Evolutionary conservation across 2,329 filamentous ascomycete genomes (phyloP), one percentile per base, ranked within the genome.

Genomic region (Tolypocladium nubicola): DNA sequence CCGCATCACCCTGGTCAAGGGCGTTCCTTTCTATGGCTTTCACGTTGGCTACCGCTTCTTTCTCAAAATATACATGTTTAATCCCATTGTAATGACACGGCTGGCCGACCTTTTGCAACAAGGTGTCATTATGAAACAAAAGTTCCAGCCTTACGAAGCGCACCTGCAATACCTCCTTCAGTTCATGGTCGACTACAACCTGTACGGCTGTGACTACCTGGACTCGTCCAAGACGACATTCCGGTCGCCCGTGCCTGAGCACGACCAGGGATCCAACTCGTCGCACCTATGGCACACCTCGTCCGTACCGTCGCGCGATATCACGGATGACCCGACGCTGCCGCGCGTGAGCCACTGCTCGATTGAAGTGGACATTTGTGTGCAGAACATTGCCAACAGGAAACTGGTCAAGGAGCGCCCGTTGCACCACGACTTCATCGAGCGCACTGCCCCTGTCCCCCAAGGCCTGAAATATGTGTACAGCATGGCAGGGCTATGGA

Each of bases 151-250:
- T 0, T 96, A 94, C 67, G 94, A 99, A 73, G 91, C 89, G 21
- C 95, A 99, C 69, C 72, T 97, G 60, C 90, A 96, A 67, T 97
- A 92, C 69, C 75, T 97, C 10, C 79, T 94, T 11, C 95, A 99
- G 72, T 99, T 95, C 83, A 97, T 99, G 94, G 88, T 87, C 62
- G 95, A 99, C 70, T 99, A 95, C 76, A 99, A 97, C 68, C 77
- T 99, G 63, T 97, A 96, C 70, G 95, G 95, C 8, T 99, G 94
- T 68, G 87, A 85, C 57, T 95, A 93, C 65, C 84, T 97, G 62
- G 83, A 93, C 58, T 87, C 85, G 54, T 77, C 77, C 11, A 88
- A 84, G 61, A 83, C 86, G 1, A 79, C 75, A 35, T 97, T 96
- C 67, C 84, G 94, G 56, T 77, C 78, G 2, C 91, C 91, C 0